These are phyloP conservation scores for Termitomyces sp. DNA, from an alignment of 768 basidiomycete species.

Conservation along the genomic window DNA sequence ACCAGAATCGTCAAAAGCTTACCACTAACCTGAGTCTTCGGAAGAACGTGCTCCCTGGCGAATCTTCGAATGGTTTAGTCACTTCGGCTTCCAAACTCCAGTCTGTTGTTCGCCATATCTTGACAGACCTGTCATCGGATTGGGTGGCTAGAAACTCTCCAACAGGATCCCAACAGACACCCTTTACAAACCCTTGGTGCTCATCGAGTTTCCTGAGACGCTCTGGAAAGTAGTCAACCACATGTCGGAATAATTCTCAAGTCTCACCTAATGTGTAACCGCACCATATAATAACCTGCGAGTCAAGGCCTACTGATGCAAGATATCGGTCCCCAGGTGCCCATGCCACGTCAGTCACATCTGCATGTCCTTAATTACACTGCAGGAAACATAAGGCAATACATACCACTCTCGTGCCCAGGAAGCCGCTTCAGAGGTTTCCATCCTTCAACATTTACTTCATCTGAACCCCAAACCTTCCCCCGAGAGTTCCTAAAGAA, in stretches of 20 bases:
- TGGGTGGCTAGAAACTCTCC: conserved; percentile 97
- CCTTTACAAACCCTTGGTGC: conserved; percentile 97
- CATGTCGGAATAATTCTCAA: neutral
- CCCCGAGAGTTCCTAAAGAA: conserved; percentile 63
- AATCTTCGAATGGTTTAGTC: conserved; percentile 87
- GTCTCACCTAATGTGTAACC: conserved; percentile 80
- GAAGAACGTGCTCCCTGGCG: conserved; percentile 94
- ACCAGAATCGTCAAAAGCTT: neutral
- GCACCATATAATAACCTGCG: conserved; percentile 89
- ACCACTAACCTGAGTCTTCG: conserved; percentile 69
- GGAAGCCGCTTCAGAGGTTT: conserved; percentile 88
- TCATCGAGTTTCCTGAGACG: conserved; percentile 77
- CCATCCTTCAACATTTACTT: conserved; percentile 97
- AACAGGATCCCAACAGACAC: conserved; percentile 98
- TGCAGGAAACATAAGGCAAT: neutral
- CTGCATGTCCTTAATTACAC: conserved; percentile 32
- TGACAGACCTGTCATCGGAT: conserved; percentile 94
- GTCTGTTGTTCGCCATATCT: conserved; percentile 93
- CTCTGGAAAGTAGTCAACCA: conserved; percentile 41
- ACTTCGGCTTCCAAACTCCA: conserved; percentile 86
- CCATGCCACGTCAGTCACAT: conserved; percentile 96
- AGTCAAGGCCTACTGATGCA: conserved; percentile 92
- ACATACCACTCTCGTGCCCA: conserved; percentile 89
- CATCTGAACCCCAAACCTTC: conserved; percentile 91
- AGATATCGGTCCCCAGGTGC: conserved; percentile 87